These are phyloP conservation scores for Schoenoplectus tabernaemontani DNA, from an alignment of 202 grass and related monocot species.

Conservation along the genomic window DNA sequence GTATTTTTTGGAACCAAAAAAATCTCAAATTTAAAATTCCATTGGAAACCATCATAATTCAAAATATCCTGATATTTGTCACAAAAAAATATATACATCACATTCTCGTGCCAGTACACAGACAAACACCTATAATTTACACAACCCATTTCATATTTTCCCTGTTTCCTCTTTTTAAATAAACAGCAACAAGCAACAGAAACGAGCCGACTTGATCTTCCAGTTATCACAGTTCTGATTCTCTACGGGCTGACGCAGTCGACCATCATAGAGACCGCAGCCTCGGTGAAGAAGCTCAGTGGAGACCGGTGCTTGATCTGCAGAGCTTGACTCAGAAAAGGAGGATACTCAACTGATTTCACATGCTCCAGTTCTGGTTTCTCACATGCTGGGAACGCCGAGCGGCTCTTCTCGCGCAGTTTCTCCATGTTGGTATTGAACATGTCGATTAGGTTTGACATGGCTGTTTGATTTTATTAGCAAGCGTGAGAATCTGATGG, in stretches of 20 bases:
- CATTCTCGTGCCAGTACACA: neutral
- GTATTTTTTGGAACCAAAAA: no score
- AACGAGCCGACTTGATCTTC: neutral
- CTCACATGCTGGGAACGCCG: neutral
- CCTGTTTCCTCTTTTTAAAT: neutral
- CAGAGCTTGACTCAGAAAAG: neutral
- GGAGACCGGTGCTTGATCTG: neutral
- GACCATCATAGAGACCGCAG: neutral
- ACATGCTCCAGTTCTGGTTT: constrained; percentile 3
- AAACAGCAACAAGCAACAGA: neutral
- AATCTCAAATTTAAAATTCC: neutral
- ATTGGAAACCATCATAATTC: neutral
- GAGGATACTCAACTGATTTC: neutral
- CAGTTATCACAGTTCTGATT: neutral
- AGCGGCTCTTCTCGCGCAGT: neutral
- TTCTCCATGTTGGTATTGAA: constrained; percentile 16
- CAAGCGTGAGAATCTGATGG: neutral
- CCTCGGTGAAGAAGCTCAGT: neutral
- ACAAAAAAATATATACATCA: neutral
- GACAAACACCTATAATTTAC: neutral
- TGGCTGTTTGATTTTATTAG: neutral
- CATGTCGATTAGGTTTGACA: constrained; percentile 6
- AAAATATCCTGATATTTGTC: neutral
- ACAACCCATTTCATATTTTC: neutral
- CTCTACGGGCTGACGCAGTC: constrained; percentile 17